Evolutionary conservation across 2,329 filamentous ascomycete genomes (phyloP), one percentile per base, ranked within the genome.

Genomic region (Ophiostoma australiae): DNA sequence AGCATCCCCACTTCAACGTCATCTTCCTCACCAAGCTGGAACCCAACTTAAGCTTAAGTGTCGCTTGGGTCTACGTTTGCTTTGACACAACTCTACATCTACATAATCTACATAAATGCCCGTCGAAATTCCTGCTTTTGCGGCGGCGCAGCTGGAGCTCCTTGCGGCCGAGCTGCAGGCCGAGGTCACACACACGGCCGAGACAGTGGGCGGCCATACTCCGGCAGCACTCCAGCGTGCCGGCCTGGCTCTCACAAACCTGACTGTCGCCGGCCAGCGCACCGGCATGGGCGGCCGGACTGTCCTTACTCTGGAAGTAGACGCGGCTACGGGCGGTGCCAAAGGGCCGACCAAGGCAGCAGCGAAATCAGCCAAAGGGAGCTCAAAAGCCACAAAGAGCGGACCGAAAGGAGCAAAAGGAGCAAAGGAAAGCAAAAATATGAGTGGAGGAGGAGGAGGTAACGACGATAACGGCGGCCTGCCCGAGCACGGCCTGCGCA

Each of bases 271-370:
- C 13, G 90, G 91, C 23, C 91, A 91, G 77, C 90, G 94, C 39
- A 99, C 95, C 0, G 95, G 95, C 0, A 84, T 97, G 52, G 95
- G 94, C 20, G 95, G 95, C n/a, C 91, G 93, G 74, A 93, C 92
- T 0, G 90, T 99, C 1, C 82, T 97, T 3, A 94, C 97, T 79
- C 87, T 99, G 6, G 83, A 82, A 1, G 79, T 81, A 1, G 81
- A 82, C 20, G 83, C 88, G 0, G 94, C 97, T 1, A 84, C 86
- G 4, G 79, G 48, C 23, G 35, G 37, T 37, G 61, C 61, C 15
- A 66, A 41, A 39, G 63, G 63, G 35, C 33, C 58, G 27, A 2
- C 27, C 1, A 44, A 33, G 23, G 66, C 37, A 0, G 66, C 13
- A 10, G 63, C 33, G 4, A 66, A 66, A 23, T n/a, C 63, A 2